These are phyloP conservation scores for Ophiostoma perfectum DNA, from an alignment of 2,329 filamentous ascomycete species.

Conservation along the genomic window DNA sequence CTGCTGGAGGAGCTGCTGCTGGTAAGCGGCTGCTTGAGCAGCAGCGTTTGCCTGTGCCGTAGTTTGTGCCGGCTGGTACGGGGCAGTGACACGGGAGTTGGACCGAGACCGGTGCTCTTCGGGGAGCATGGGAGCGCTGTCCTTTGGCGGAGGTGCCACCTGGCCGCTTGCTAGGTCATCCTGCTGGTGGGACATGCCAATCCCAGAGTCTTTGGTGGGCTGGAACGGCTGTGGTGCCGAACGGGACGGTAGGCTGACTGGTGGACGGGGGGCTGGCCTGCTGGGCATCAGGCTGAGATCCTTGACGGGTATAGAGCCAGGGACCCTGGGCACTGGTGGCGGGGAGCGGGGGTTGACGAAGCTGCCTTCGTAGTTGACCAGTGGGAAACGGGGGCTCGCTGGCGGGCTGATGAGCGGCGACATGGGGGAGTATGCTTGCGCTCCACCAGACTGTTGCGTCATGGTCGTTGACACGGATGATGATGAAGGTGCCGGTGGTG, in stretches of 20 bases:
- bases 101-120: conserved; percentile 65
- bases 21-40: conserved; percentile 42
- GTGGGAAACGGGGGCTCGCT: conserved; percentile 77
- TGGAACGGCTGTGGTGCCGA: conserved; percentile 52
- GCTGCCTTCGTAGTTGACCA: conserved; percentile 79
- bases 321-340: conserved; percentile 71
- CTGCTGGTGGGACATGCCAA: conserved; percentile 53
- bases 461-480: conserved; percentile 37
- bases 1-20: conserved; percentile 64
- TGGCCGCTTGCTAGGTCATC: conserved; percentile 46
- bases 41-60: conserved; percentile 14
- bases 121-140: conserved; percentile 54
- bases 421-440: conserved; percentile 49
- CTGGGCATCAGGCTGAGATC: conserved; percentile 66
- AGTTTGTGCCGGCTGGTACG: conserved; percentile 38
- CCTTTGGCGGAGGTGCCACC: conserved; percentile 45
- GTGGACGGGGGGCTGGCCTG: conserved; percentile 83
- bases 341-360: conserved; percentile 96
- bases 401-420: conserved; percentile 69
- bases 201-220: conserved; percentile 55
- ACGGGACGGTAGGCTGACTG: conserved; percentile 56
- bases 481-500: conserved; percentile 39
- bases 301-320: conserved; percentile 41
- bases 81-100: conserved; percentile 58
- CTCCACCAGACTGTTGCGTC: conserved; percentile 32